Evolutionary conservation across 1,284 basidiomycete species (phyloP).

Genomic region (Marasmius sp.): DNA sequence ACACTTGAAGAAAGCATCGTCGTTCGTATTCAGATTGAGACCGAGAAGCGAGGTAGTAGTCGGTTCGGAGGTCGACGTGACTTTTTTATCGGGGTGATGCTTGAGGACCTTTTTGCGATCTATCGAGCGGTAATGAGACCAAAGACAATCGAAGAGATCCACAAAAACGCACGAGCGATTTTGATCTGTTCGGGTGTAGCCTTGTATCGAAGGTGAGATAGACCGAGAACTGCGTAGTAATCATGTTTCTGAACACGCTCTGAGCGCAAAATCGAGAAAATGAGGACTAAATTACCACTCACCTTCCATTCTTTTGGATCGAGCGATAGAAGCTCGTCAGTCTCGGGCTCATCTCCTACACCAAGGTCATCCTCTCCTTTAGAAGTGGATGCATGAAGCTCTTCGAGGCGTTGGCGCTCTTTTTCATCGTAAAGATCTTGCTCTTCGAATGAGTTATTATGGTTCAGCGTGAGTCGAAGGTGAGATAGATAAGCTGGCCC

Average conservation of each 20-base stretch:
- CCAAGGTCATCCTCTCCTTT: constrained; percentile 85
- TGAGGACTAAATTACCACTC: constrained; percentile 16
- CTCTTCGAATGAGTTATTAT: constrained; percentile 79
- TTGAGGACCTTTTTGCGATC: constrained; percentile 98
- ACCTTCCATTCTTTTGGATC: constrained; percentile 99
- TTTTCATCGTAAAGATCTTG: constrained; percentile 70
- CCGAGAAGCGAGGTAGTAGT: constrained; percentile 47
- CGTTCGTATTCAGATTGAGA: constrained; percentile 64
- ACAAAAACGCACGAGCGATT: constrained; percentile 78
- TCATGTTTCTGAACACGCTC: constrained; percentile 82
- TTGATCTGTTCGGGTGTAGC: constrained; percentile 94
- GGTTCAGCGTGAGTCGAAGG: constrained; percentile 72
- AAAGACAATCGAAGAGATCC: constrained; percentile 5
- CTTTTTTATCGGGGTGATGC: constrained; percentile 99
- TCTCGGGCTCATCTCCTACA: constrained; percentile 91
- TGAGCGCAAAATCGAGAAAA: neutral
- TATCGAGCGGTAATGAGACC: constrained; percentile 28
- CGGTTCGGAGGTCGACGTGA: constrained; percentile 52
- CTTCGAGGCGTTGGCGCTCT: constrained; percentile 49
- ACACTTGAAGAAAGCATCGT: constrained; percentile 99
- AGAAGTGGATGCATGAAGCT: constrained; percentile 51
- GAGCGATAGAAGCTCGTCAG: constrained; percentile 64
- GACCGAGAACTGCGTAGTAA: constrained; percentile 94
- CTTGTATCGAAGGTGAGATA: constrained; percentile 87
- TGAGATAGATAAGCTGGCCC: constrained; percentile 85